Conservation (phyloP, 768 basidiomycete genomes). For the Tremella yokohamensis region DNA sequence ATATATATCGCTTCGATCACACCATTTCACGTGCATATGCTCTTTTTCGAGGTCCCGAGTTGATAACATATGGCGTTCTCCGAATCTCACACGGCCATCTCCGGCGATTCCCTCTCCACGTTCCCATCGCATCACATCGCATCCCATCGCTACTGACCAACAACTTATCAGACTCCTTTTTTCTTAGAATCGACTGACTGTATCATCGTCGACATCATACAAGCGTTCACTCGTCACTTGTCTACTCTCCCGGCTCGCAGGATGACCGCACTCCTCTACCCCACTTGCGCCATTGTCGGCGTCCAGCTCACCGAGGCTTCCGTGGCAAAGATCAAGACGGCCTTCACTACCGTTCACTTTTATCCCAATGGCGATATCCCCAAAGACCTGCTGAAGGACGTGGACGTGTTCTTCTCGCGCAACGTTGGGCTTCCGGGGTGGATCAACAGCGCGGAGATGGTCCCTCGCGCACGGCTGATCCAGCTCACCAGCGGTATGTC, state of each 20-base stretch:
- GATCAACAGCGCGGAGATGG: slow-evolving; percentile 17
- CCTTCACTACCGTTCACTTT: slow-evolving; percentile 39
- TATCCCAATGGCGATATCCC: slow-evolving; percentile 18
- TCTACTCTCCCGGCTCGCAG: too few relatives aligned
- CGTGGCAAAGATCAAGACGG: slow-evolving; percentile 15
- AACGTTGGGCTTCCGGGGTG: slow-evolving; percentile 25
- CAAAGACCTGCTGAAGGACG: slow-evolving; percentile 19
- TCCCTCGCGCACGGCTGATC: slow-evolving; percentile 30
- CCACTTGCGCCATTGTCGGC: background rate
- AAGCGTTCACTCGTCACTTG: background rate
- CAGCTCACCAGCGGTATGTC: slow-evolving; percentile 38
- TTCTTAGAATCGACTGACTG: too few relatives aligned
- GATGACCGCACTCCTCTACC: background rate
- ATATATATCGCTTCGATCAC: too few relatives aligned
- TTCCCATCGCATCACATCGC: too few relatives aligned
- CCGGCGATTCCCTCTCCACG: too few relatives aligned
- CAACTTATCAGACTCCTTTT: too few relatives aligned
- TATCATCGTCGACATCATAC: background rate
- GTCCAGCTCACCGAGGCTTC: background rate
- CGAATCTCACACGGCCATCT: too few relatives aligned
- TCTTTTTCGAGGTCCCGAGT: too few relatives aligned
- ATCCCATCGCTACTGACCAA: too few relatives aligned
- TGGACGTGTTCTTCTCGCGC: slow-evolving; percentile 35
- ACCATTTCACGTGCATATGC: too few relatives aligned
- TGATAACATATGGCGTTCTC: too few relatives aligned